Conservation (phyloP, 176 grass and related monocot genomes). For the Oryza coarctata region DNA sequence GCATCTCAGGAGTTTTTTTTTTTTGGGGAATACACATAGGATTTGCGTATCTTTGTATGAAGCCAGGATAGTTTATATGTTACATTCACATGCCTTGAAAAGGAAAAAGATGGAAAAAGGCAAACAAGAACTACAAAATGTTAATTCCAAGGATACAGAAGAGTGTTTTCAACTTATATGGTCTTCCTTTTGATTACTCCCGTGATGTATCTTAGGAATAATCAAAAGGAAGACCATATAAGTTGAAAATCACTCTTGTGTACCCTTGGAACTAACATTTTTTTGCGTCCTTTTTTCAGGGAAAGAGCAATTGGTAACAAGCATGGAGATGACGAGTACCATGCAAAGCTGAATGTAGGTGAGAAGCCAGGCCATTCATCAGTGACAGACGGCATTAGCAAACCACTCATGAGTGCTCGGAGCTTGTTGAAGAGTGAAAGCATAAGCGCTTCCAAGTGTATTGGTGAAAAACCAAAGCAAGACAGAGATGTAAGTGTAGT, state of each 20-base stretch:
- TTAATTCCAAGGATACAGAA: too few species aligned
- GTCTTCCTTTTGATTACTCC: too few species aligned
- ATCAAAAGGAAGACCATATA: conserved; percentile 7
- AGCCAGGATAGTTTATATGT: too few species aligned
- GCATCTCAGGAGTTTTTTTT: neutral
- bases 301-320: conserved; percentile 75
- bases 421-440: conserved; percentile 96
- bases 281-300: conserved; percentile 47
- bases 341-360: conserved; percentile 37
- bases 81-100: too few species aligned
- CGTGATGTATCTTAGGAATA: neutral
- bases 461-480: conserved; percentile 74
- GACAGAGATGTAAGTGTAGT: conserved; percentile 70
- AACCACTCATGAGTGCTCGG: conserved; percentile 60
- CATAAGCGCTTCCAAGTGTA: conserved; percentile 96
- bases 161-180: too few species aligned
- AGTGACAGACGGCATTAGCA: conserved; percentile 67
- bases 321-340: conserved; percentile 46
- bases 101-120: too few species aligned
- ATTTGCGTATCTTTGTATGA: too few species aligned
- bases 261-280: conserved; percentile 21
- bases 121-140: too few species aligned
- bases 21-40: too few species aligned
- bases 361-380: conserved; percentile 55
- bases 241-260: neutral